phyloP scores from a whole-genome alignment of 352 stramenopile genomes.

The Phytophthora podocarpi region DNA sequence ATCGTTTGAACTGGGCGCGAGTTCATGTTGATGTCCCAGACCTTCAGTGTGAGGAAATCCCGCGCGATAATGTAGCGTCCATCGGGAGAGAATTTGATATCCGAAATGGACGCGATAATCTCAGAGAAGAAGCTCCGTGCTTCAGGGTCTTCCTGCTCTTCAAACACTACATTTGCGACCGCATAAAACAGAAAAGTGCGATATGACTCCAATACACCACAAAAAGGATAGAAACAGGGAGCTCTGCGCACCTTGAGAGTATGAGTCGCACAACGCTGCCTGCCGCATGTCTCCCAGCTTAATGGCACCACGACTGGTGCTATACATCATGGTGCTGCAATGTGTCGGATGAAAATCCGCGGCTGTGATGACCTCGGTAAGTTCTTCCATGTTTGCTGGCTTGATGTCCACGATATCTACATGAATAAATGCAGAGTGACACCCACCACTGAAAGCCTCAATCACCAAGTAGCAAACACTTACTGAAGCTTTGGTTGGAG shows the following conservation, averaged over 20 bases:
- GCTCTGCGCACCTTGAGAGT: constrained; percentile 61
- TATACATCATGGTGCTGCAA: constrained; percentile 96
- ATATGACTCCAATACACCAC: not conserved
- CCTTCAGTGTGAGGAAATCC: constrained; percentile 96
- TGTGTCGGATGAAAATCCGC: constrained; percentile 94
- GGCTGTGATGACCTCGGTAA: constrained; percentile 96
- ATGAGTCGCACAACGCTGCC: constrained; percentile 87
- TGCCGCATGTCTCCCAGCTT: constrained; percentile 94
- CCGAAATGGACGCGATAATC: constrained; percentile 95
- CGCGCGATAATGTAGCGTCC: constrained; percentile 94
- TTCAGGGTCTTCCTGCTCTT: constrained; percentile 82
- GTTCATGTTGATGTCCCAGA: constrained; percentile 97
- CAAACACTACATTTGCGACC: constrained; percentile 53
- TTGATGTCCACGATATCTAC: constrained; percentile 97
- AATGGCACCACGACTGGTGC: constrained; percentile 91
- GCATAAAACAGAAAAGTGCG: not conserved
- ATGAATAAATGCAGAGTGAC: not conserved
- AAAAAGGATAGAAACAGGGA: not conserved
- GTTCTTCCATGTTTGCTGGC: constrained; percentile 96
- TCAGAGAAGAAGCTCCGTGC: constrained; percentile 94
- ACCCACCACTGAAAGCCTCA: not conserved
- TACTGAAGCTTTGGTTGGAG: constrained; percentile 92
- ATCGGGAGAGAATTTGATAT: constrained; percentile 94
- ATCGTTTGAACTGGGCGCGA: constrained; percentile 92
- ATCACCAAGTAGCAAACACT: constrained; percentile 12